Conservation (phyloP, 2,329 filamentous ascomycete genomes). For the Fusarium begoniae region DNA sequence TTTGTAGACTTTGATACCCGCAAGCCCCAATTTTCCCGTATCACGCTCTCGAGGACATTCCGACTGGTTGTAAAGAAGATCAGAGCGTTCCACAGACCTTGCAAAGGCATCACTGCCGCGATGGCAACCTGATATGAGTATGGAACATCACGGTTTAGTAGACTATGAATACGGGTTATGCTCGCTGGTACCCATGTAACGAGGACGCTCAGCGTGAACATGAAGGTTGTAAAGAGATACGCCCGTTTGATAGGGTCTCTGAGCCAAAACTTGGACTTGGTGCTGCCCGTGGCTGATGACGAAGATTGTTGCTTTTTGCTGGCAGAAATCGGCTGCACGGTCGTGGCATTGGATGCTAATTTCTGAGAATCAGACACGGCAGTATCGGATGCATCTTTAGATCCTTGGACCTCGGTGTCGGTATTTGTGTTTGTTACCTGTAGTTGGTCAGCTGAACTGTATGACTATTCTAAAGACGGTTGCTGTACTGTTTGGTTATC, state of each 20-base stretch:
- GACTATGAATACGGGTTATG: background rate
- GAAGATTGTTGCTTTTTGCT: background rate
- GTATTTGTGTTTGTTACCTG: background rate
- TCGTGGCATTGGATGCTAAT: background rate
- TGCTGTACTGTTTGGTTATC: background rate
- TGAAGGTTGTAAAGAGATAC: background rate
- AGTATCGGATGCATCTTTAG: fast-evolving
- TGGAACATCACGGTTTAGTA: background rate
- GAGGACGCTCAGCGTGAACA: background rate
- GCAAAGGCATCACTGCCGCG: background rate
- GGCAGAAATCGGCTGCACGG: background rate
- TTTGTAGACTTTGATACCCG: background rate
- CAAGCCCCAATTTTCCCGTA: fast-evolving
- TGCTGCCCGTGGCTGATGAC: fast-evolving
- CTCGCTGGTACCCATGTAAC: background rate
- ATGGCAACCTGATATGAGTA: background rate
- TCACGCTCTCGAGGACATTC: background rate
- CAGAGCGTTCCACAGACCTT: background rate
- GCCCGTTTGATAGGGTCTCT: background rate
- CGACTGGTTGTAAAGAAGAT: background rate
- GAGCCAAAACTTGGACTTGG: background rate
- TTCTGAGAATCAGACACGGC: background rate
- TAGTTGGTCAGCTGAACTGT: background rate
- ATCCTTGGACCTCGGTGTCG: fast-evolving
- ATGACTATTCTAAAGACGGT: fast-evolving